Evolutionary conservation across 768 basidiomycete species (phyloP).

Genomic region (Gloeostereum incarnatum): DNA sequence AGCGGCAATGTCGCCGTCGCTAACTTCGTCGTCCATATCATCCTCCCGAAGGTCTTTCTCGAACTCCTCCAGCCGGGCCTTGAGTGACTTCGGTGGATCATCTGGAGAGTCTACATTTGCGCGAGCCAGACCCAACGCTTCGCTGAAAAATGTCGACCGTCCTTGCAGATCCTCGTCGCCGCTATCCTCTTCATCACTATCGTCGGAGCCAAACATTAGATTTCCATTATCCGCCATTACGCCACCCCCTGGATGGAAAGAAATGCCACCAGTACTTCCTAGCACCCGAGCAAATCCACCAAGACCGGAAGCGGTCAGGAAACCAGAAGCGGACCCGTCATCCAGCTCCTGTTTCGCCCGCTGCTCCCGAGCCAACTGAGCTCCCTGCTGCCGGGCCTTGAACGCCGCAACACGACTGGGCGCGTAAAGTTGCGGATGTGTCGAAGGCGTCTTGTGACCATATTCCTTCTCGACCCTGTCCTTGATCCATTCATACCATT

Average conservation of each 20-base stretch:
- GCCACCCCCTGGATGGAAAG: constrained; percentile 46
- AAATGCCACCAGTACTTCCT: constrained; percentile 52
- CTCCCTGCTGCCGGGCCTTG: constrained; percentile 46
- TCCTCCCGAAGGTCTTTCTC: constrained; percentile 40
- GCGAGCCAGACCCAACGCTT: constrained; percentile 36
- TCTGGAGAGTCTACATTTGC: constrained; percentile 25
- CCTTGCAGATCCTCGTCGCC: constrained; percentile 8
- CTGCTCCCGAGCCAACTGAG: no score
- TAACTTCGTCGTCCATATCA: constrained; percentile 25
- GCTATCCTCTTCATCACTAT: constrained; percentile 26
- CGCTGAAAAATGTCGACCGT: constrained; percentile 43
- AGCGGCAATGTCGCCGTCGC: constrained; percentile 11
- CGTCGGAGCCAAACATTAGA: constrained; percentile 60
- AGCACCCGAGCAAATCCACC: constrained; percentile 47
- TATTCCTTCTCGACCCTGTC: constrained; percentile 69
- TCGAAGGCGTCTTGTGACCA: constrained; percentile 71
- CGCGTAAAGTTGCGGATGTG: constrained; percentile 71
- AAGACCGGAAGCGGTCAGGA: constrained; percentile 27
- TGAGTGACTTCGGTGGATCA: constrained; percentile 48
- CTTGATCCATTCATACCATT: constrained; percentile 88
- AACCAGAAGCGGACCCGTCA: constrained; percentile 13
- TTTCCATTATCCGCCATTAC: constrained; percentile 39
- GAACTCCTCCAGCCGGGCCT: constrained; percentile 54
- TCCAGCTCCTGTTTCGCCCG: constrained; percentile 16
- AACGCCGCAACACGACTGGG: constrained; percentile 53